Percentiles rank a stretch among this genome's conserved stretches.
These are phyloP conservation scores for Trapa bicornis DNA, from an alignment of 345 rosid genomes.

Conservation along the genomic window DNA sequence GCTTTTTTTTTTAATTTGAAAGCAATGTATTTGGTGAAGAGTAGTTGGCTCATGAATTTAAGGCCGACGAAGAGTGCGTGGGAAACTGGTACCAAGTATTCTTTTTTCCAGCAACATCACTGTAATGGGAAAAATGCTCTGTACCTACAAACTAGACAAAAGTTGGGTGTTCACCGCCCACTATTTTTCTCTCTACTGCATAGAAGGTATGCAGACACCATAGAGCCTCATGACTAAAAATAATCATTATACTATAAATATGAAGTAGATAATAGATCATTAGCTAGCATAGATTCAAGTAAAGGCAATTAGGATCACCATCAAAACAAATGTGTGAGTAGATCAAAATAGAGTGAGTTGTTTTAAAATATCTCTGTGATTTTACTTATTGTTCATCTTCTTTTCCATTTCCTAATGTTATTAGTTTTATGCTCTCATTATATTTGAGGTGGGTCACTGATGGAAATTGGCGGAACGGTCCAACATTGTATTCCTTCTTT, in stretches of 20 bases:
- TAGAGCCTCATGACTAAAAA: no score
- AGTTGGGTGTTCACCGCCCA: not conserved
- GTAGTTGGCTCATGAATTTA: slow-evolving; percentile 6
- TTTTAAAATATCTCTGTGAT: not conserved
- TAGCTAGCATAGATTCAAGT: no score
- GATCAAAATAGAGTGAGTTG: not conserved
- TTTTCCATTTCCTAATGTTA: slow-evolving; percentile 21
- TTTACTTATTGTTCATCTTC: no score
- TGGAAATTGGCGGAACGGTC: slow-evolving; percentile 53
- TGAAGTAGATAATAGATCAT: no score
- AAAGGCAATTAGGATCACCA: no score
- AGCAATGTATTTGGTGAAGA: not conserved
- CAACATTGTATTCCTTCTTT: no score
- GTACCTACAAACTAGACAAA: not conserved
- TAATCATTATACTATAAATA: no score
- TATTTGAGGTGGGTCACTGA: slow-evolving; percentile 66
- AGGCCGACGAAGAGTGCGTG: not conserved
- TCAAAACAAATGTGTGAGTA: no score
- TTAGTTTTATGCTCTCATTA: slow-evolving; percentile 35
- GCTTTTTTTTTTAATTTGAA: not conserved
- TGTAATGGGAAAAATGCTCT: not conserved
- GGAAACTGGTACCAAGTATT: not conserved
- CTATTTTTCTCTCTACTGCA: not conserved
- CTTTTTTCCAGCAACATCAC: not conserved
- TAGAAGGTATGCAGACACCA: no score